Percentiles rank a stretch among this genome's conserved stretches.
These are phyloP conservation scores for Chaetothyriales sp. DNA, from an alignment of 2,329 filamentous ascomycete genomes.

Conservation along the genomic window DNA sequence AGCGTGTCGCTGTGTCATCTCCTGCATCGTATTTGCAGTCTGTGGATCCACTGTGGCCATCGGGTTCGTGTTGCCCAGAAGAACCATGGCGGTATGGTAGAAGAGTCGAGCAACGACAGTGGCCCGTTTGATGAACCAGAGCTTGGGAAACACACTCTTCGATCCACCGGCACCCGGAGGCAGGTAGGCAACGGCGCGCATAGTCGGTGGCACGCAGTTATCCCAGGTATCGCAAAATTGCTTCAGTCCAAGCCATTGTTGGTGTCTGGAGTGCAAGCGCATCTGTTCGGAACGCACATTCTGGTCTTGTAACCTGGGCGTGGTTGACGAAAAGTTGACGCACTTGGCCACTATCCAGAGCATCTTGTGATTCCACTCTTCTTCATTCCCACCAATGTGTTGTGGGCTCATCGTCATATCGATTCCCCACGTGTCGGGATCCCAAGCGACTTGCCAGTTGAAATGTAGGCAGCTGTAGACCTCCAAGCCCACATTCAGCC, in stretches of 20 bases:
- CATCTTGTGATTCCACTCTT: conserved; percentile 77
- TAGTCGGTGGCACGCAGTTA: conserved; percentile 59
- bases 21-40: conserved; percentile 50
- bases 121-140: conserved; percentile 76
- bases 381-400: conserved; percentile 48
- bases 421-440: conserved; percentile 79
- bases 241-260: conserved; percentile 69
- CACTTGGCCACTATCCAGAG: conserved; percentile 79
- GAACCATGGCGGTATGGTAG: conserved; percentile 72
- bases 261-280: conserved; percentile 47
- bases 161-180: conserved; percentile 50
- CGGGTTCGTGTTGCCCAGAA: conserved; percentile 69
- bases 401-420: conserved; percentile 56
- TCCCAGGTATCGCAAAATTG: conserved; percentile 74
- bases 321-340: conserved; percentile 62
- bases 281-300: conserved; percentile 44
- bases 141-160: conserved; percentile 67
- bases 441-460: conserved; percentile 76
- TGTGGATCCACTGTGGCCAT: conserved; percentile 38
- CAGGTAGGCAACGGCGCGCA: conserved; percentile 72
- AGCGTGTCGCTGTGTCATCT: conserved; percentile 57
- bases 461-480: conserved; percentile 75
- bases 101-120: conserved; percentile 71
- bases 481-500: conserved; percentile 84
- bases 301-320: conserved; percentile 43